A percentile compares a stretch with the other conserved stretches of the same genome.
phyloP scores from a whole-genome alignment of 805 yeast genomes.

The Schizosaccharomyces octosporus region DNA sequence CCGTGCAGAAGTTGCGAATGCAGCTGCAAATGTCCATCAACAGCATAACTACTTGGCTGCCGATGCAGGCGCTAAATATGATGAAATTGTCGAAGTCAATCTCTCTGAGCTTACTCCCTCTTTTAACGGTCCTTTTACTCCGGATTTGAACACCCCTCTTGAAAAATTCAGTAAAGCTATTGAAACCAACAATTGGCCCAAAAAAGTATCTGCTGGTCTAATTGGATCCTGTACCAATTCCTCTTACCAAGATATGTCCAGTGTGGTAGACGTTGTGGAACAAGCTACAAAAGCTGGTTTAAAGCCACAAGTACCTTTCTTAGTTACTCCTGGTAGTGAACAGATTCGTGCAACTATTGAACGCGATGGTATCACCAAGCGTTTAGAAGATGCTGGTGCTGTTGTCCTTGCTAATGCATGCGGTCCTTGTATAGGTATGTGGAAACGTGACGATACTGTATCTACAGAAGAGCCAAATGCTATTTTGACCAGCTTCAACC shows the following conservation, averaged over 20 bases:
- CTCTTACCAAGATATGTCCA: slow-evolving; percentile 92
- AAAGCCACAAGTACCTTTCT: slow-evolving; percentile 73
- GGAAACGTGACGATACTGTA: slow-evolving; percentile 49
- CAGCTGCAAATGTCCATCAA: slow-evolving; percentile 40
- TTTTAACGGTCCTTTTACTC: slow-evolving; percentile 94
- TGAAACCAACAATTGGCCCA: slow-evolving; percentile 72
- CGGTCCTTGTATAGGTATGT: slow-evolving; percentile 98
- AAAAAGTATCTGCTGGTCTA: slow-evolving; percentile 74
- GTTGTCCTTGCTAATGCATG: slow-evolving; percentile 90
- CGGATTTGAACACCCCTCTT: slow-evolving; percentile 89
- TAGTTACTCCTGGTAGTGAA: slow-evolving; percentile 95
- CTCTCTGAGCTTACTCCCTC: slow-evolving; percentile 78
- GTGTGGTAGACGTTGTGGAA: slow-evolving; percentile 76
- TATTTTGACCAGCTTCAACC: slow-evolving; percentile 88
- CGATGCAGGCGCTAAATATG: slow-evolving; percentile 83
- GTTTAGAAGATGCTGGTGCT: slow-evolving; percentile 81
- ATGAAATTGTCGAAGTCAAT: slow-evolving; percentile 76
- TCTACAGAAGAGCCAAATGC: slow-evolving; percentile 49
- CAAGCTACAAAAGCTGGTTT: slow-evolving; percentile 83
- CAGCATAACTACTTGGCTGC: slow-evolving; percentile 43
- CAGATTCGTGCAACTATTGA: slow-evolving; percentile 95
- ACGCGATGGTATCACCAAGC: slow-evolving; percentile 76
- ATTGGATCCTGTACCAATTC: slow-evolving; percentile 98
- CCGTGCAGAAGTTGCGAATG: slow-evolving; percentile 62
- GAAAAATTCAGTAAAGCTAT: slow-evolving; percentile 70